These are phyloP conservation scores for Pichia membranifaciens DNA, from an alignment of 805 yeast genomes.

Conservation along the genomic window DNA sequence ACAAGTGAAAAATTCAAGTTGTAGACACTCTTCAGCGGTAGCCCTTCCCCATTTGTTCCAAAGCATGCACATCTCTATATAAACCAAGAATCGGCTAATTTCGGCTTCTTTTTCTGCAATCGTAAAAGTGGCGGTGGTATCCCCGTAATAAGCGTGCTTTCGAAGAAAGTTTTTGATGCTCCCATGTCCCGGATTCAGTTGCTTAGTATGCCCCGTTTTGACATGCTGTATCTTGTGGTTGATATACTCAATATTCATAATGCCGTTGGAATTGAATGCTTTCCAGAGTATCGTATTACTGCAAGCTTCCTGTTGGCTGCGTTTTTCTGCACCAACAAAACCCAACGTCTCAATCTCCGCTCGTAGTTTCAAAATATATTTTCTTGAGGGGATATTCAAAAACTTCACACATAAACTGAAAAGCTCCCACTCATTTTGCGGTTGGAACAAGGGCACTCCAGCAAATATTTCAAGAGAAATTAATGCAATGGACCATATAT, in stretches of 20 bases:
- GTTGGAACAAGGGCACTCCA: constrained; percentile 46
- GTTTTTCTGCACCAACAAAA: constrained; percentile 26
- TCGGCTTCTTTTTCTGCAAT: not conserved
- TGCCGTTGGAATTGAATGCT: constrained; percentile 30
- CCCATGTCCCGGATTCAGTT: constrained; percentile 19
- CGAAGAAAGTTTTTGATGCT: constrained; percentile 16
- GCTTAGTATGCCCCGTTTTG: constrained; percentile 1
- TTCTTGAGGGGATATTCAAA: constrained; percentile 43
- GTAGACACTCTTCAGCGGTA: not conserved
- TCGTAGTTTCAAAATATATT: constrained; percentile 36
- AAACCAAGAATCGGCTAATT: constrained; percentile 20
- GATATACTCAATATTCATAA: constrained; percentile 19
- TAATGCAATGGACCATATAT: constrained; percentile 93
- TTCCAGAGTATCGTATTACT: constrained; percentile 32
- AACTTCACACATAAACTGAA: constrained; percentile 35
- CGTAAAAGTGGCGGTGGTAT: constrained; percentile 4
- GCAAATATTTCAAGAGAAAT: constrained; percentile 80
- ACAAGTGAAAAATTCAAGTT: constrained; percentile 1
- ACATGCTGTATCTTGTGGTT: constrained; percentile 10
- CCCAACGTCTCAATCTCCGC: constrained; percentile 33
- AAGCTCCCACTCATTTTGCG: constrained; percentile 44
- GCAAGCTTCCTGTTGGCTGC: no score
- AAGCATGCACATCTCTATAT: constrained; percentile 27
- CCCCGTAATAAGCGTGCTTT: constrained; percentile 11
- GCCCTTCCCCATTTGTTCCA: constrained; percentile 34